Base-by-base conservation (phyloP, 1,284 basidiomycete genomes). In the Ceratobasidium sp. region DNA sequence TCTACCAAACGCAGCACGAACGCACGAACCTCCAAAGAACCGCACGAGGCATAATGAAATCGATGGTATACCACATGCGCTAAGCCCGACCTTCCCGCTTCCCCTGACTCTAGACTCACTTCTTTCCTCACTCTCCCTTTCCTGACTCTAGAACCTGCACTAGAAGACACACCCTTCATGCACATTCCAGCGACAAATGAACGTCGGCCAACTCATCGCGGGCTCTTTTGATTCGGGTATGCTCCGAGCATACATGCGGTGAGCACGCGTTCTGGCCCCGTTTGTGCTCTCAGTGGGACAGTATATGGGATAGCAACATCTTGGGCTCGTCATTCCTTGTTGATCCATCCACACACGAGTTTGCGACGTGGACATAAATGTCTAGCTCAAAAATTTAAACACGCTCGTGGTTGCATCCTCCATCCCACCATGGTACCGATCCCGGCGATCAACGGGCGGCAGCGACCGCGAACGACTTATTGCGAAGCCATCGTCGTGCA, bases 21-120 rank as follows among this genome's bases (percentile, higher is more conserved):
- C 53, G 16, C 14, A 34, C 31, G 53, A 56, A 56, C 31, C 53
- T 46, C 43, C 11, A 27, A 62, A 59, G 39, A 48, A 64, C 29
- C 62, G 43, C 19, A 14, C 48, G 29, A 48, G 29, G 0, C 7
- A 65, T 29, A 65, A 65, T 65, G 63, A 65, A 65, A 65, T 65
- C 48, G 63, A 53, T 65, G 48, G 48, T 56, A 29, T 13, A 56
- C 54, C 56, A 65, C 46, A 65, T 65, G 63, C 19, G 5, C 54
- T 49, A 3, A 16, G 16, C n/a, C 46, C 16, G 34, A 34, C 34
- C 34, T 8, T 34, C 34, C 34, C 34, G 34, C 53, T 14, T 27
- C 24, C 29, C 24, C 61, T 48, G 41, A 39, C 41, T 29, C 43
- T 22, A 22, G 24, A 14, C 22, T 54, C 24, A 27, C 53, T 54